These are phyloP conservation scores for Metroxylon sagu DNA, from an alignment of 176 grass and related monocot species.

Conservation along the genomic window DNA sequence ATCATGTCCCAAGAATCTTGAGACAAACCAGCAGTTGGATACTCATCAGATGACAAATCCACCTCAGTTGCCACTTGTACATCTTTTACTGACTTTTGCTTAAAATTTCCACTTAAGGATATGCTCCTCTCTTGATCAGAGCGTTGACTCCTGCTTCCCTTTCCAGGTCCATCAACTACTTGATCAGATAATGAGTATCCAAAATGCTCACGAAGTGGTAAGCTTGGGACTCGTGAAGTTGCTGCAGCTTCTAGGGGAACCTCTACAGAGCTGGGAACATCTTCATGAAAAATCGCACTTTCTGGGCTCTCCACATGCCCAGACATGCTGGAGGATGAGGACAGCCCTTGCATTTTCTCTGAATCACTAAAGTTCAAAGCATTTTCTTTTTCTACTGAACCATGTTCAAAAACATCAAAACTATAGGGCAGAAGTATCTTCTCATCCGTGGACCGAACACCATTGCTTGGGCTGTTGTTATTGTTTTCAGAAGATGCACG, in stretches of 20 bases:
- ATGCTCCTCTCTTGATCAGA: conserved; percentile 13
- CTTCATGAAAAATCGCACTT: conserved; percentile 43
- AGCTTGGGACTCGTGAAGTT: conserved; percentile 27
- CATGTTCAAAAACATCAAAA: conserved; percentile 48
- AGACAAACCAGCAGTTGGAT: conserved; percentile 63
- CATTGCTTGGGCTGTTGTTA: conserved; percentile 19
- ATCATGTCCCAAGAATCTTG: conserved; percentile 44
- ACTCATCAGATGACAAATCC: conserved; percentile 49
- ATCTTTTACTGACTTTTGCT: conserved; percentile 32
- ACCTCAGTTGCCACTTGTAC: conserved; percentile 27
- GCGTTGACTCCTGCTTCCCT: conserved; percentile 2
- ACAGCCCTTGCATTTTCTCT: conserved; percentile 44
- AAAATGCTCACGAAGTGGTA: conserved; percentile 39
- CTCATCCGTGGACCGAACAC: conserved; percentile 20
- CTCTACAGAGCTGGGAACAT: conserved; percentile 32
- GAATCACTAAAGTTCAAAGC: conserved; percentile 41
- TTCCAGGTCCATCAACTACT: conserved; percentile 19
- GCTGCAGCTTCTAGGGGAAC: conserved; percentile 17
- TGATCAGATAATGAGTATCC: conserved; percentile 34
- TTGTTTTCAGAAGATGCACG: conserved; percentile 28
- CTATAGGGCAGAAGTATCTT: conserved; percentile 52
- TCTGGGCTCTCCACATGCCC: conserved; percentile 42
- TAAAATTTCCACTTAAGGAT: conserved; percentile 17
- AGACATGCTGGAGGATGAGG: conserved; percentile 51
- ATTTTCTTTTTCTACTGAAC: conserved; percentile 41